Conservation (phyloP, 139 green algal species). For the Penium margaritaceum region DNA sequence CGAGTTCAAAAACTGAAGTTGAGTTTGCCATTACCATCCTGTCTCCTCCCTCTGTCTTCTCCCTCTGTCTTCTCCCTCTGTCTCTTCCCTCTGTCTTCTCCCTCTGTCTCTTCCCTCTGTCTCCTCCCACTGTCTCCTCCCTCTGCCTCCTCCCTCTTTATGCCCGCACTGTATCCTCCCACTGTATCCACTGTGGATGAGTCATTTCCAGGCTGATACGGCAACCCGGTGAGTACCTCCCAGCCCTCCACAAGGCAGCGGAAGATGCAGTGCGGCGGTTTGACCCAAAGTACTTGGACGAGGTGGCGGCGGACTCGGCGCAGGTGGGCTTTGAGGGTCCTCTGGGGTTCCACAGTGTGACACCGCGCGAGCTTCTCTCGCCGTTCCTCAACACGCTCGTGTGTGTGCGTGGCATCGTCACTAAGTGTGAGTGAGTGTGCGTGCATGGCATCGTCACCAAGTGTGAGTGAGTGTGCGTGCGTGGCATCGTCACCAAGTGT, state of each 20-base stretch:
- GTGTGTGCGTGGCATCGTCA: constrained; percentile 89
- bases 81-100: no score
- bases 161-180: no score
- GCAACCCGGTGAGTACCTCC: background rate
- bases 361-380: constrained; percentile 72
- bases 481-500: constrained; percentile 90
- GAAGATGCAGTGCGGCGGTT: background rate
- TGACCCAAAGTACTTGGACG: background rate
- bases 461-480: constrained; percentile 62
- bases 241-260: background rate
- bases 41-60: background rate
- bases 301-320: background rate
- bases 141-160: no score
- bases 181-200: constrained; percentile 8
- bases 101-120: no score
- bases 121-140: no score
- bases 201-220: constrained; percentile 44
- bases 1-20: no score
- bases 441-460: constrained; percentile 94
- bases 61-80: background rate
- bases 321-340: constrained; percentile 74
- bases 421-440: constrained; percentile 63
- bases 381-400: constrained; percentile 75
- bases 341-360: constrained; percentile 79
- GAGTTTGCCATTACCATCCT: constrained; percentile 1